phyloP scores from a whole-genome alignment of 371 early-diverging fungal species.

The Syncephalastrum racemosum region DNA sequence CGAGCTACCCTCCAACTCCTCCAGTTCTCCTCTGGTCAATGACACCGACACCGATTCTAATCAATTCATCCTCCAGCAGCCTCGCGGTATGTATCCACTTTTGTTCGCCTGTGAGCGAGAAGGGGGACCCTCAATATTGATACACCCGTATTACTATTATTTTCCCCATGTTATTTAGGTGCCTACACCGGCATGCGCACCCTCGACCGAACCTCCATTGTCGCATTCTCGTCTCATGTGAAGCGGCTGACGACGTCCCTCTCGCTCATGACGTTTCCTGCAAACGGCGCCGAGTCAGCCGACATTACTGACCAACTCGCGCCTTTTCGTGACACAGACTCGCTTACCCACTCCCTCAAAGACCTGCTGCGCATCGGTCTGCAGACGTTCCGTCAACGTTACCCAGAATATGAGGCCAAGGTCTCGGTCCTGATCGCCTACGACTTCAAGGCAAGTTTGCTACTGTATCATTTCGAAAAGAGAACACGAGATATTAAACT shows the following conservation, averaged over 20 bases:
- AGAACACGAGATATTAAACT: too few relatives aligned
- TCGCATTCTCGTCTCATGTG: slow-evolving; percentile 51
- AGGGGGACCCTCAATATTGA: neutral
- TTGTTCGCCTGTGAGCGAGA: neutral
- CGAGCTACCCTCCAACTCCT: too few relatives aligned
- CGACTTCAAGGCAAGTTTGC: slow-evolving; percentile 31
- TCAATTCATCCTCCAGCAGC: slow-evolving; percentile 36
- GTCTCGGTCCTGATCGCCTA: slow-evolving; percentile 42
- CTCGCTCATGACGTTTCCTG: slow-evolving; percentile 34
- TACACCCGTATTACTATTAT: too few relatives aligned
- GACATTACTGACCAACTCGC: slow-evolving; percentile 22
- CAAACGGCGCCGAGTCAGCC: slow-evolving; percentile 18
- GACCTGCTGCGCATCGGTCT: slow-evolving; percentile 47
- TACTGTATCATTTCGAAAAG: neutral
- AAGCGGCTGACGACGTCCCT: slow-evolving; percentile 50
- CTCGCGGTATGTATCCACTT: slow-evolving; percentile 31
- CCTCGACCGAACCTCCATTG: slow-evolving; percentile 36
- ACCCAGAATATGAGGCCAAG: slow-evolving; percentile 37
- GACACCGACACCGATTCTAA: slow-evolving; percentile 19
- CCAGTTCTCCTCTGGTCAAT: too few relatives aligned
- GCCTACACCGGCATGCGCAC: slow-evolving; percentile 60
- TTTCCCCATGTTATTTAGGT: slow-evolving; percentile 28
- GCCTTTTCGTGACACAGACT: slow-evolving; percentile 27
- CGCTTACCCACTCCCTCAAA: slow-evolving; percentile 34
- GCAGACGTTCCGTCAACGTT: slow-evolving; percentile 35